Conservation (phyloP, 2,329 filamentous ascomycete genomes). For the Mariannaea sp. region DNA sequence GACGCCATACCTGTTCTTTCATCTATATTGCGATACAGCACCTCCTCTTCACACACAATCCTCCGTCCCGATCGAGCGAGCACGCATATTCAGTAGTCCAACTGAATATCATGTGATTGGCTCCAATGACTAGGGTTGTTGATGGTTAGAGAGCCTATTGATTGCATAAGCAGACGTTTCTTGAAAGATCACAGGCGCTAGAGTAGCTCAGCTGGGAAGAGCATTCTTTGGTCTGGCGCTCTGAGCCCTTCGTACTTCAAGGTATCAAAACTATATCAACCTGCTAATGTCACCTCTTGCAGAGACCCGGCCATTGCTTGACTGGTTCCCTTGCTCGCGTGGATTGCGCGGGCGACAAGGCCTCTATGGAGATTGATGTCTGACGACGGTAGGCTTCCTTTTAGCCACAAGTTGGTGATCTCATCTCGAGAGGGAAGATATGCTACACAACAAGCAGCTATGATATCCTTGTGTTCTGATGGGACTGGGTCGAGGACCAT, state of each 20-base stretch:
- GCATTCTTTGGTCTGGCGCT: too few relatives aligned
- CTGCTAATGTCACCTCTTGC: slow-evolving; percentile 42
- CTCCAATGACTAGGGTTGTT: too few relatives aligned
- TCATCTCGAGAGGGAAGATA: slow-evolving; percentile 89
- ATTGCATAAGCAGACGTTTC: too few relatives aligned
- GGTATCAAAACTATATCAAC: slow-evolving; percentile 14
- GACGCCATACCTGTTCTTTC: too few relatives aligned
- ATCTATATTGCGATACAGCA: too few relatives aligned
- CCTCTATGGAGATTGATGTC: slow-evolving; percentile 39
- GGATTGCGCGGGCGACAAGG: slow-evolving; percentile 48
- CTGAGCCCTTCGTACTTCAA: not conserved
- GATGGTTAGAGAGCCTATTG: too few relatives aligned
- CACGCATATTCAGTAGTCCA: too few relatives aligned
- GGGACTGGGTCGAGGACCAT: slow-evolving; percentile 82
- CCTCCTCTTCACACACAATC: too few relatives aligned
- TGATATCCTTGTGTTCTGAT: slow-evolving; percentile 75
- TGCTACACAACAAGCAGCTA: slow-evolving; percentile 86
- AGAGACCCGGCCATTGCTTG: slow-evolving; percentile 42
- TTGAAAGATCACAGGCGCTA: too few relatives aligned
- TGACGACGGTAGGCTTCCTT: slow-evolving; percentile 63
- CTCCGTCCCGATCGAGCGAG: too few relatives aligned
- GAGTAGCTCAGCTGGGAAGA: too few relatives aligned
- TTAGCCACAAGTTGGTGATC: slow-evolving; percentile 93
- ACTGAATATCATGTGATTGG: too few relatives aligned
- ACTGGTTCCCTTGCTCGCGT: slow-evolving; percentile 47